Conservation (phyloP, 768 basidiomycete species). For the Leccinum broughii region DNA sequence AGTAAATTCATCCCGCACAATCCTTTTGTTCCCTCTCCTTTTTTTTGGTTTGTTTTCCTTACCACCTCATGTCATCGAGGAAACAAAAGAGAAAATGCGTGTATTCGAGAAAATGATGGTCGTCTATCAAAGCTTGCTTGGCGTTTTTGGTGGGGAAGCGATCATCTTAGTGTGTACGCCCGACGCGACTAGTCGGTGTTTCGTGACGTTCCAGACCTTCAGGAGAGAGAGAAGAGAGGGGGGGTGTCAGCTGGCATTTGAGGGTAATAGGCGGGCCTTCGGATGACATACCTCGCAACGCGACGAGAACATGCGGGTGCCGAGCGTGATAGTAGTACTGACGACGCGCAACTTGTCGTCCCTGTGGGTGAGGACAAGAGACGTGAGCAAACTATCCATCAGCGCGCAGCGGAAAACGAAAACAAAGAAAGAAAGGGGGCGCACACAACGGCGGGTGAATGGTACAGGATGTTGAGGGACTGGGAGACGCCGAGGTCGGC, state of each 20-base stretch:
- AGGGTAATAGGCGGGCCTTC: not conserved
- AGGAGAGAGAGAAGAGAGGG: not conserved
- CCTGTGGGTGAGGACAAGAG: constrained; percentile 26
- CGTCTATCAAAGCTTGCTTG: constrained; percentile 19
- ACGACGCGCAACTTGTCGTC: constrained; percentile 53
- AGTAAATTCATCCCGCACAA: too few species aligned
- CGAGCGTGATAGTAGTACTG: constrained; percentile 51
- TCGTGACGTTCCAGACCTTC: constrained; percentile 58
- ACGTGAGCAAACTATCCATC: not conserved
- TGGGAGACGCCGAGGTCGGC: constrained; percentile 45
- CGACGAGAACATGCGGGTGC: constrained; percentile 47
- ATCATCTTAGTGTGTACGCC: constrained; percentile 58
- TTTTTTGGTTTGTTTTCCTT: too few species aligned
- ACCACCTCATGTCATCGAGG: not conserved
- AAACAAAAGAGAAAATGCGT: not conserved
- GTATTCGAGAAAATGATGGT: constrained; percentile 7
- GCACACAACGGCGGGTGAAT: constrained; percentile 54
- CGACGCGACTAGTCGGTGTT: constrained; percentile 53
- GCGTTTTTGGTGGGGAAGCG: constrained; percentile 33
- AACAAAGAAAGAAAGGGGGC: not conserved
- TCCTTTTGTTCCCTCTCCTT: too few species aligned
- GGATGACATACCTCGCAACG: constrained; percentile 46
- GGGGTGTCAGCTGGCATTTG: not conserved
- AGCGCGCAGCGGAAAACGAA: not conserved
- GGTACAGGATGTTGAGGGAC: constrained; percentile 53